Conservation (phyloP, 805 yeast genomes). For the Myxozyma nipponensis region DNA sequence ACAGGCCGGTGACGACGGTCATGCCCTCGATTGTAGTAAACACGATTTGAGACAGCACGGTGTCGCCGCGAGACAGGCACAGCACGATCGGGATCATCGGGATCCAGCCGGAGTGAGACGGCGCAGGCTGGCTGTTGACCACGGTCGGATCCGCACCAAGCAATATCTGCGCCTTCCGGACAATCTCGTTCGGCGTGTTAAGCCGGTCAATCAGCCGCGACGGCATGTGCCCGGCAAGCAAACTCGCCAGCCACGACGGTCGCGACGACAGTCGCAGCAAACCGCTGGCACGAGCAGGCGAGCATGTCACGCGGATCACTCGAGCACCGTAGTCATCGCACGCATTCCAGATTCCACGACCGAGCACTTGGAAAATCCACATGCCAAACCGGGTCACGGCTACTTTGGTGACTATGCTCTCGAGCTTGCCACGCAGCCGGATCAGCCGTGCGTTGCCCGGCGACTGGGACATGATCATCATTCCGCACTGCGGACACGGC, state of each 20-base stretch:
- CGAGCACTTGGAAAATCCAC: conserved; percentile 33
- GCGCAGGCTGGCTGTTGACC: background rate
- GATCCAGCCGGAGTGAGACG: background rate
- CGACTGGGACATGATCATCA: conserved; percentile 6
- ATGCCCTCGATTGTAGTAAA: background rate
- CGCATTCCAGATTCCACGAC: conserved; percentile 5
- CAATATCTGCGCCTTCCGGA: background rate
- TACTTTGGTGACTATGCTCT: conserved; percentile 21
- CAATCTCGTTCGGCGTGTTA: background rate
- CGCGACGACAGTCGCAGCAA: background rate
- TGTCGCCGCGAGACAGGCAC: background rate
- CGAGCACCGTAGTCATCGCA: background rate
- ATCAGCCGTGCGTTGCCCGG: conserved; percentile 1
- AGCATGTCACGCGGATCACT: background rate
- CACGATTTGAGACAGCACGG: background rate
- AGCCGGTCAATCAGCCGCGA: background rate
- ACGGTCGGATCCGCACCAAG: background rate
- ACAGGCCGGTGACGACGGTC: no score
- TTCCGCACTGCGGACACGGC: conserved; percentile 24
- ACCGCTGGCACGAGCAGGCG: background rate
- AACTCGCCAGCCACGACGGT: background rate
- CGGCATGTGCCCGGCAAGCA: background rate
- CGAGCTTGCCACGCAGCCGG: conserved; percentile 8
- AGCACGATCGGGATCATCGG: conserved; percentile 2
- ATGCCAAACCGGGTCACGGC: conserved; percentile 7